Base-by-base conservation (phyloP, 352 stramenopile genomes). In the Globisporangium okanoganense region DNA sequence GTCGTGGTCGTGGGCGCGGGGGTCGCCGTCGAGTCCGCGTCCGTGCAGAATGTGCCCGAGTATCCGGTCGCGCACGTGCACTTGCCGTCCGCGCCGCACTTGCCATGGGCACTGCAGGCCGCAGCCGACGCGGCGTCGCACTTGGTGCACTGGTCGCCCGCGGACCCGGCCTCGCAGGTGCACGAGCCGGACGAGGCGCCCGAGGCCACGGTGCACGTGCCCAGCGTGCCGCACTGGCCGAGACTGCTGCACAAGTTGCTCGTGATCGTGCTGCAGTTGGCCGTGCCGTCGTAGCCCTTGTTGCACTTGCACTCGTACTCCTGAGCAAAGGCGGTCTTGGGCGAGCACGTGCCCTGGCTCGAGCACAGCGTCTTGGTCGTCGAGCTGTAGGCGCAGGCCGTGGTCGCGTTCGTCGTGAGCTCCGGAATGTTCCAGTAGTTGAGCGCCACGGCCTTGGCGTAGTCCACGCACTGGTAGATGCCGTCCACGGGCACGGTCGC, bases 271-370 rank as follows among this genome's bases (percentile, higher is more conserved):
- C 68, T 59, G 73, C 85, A 94, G 59, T 76, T 78, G 58, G 84
- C 69, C 41, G 72, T 76, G 43, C 65, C 61, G 50, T 82, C 74
- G 65, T 85, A 94, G 35, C 85, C 85, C 44, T 69, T 68, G 65
- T 94, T 88, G 69, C 85, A 94, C 57, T 86, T 79, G 69, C 85
- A 94, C 52, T 75, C 72, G 61, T 91, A 94, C 56, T 87, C 70
- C 53, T 85, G 68, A 14, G 75, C 68, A 40, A 90, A 90, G 36
- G 70, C 43, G 22, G 62, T 68, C 43, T 75, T 75, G 22, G 82
- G 84, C 20, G 78, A 72, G 62, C 82, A 94, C 55, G 82, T 91
- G 33, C 85, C 85, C 44, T 92, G 82, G 25, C 73, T 66, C 41
- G 73, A 90, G 70, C 85, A 94, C 13, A 92, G 75, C 27, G 73